Base-by-base conservation (phyloP, 345 rosid genomes). In the Melastoma malabathricum region DNA sequence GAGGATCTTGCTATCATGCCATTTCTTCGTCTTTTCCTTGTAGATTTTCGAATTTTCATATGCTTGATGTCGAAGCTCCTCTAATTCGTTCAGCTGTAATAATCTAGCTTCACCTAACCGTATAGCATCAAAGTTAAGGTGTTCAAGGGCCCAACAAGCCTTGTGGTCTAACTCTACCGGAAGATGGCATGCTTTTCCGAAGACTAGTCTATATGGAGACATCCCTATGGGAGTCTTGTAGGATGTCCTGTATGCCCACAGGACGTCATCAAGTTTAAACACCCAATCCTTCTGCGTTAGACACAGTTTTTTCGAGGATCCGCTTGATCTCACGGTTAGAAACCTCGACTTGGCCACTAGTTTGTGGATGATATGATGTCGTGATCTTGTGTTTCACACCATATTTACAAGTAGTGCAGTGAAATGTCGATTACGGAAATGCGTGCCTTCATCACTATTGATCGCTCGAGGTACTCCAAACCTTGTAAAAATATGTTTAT, bases 91-190 rank as follows among this genome's bases (percentile, higher is more conserved):
- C 1, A 63, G 12, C 5, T 55, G 52, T 1, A 60, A 44, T 6
- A 47, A 10, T 13, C 34, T 0, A 5, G 47, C 7, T 7, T 48
- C n/a, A 8, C 59, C 2, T 14, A 5, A 12, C 4, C 2, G 45
- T 0, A 7, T 1, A 4, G 15, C 0, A 43, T 39, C 54, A 17
- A 54, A 47, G 41, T 61, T 22, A 1, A 61, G 14, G 1, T 8
- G 0, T 7, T 43, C 43, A 43, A 20, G 10, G 0, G 51, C 53
- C 53, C 52, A 54, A 43, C 5, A 54, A 2, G 44, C 61, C 7
- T 47, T 53, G 6, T 38, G 57, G 20, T 60, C 65, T 6, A 65
- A 19, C 39, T 65, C 47, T 1, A 60, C 34, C 3, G 51, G 18
- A 0, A 65, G 20, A 10, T 55, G 25, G 8, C 44, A 54, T 1